Base-by-base conservation (phyloP, 345 rosid species). In the Balakata baccata region DNA sequence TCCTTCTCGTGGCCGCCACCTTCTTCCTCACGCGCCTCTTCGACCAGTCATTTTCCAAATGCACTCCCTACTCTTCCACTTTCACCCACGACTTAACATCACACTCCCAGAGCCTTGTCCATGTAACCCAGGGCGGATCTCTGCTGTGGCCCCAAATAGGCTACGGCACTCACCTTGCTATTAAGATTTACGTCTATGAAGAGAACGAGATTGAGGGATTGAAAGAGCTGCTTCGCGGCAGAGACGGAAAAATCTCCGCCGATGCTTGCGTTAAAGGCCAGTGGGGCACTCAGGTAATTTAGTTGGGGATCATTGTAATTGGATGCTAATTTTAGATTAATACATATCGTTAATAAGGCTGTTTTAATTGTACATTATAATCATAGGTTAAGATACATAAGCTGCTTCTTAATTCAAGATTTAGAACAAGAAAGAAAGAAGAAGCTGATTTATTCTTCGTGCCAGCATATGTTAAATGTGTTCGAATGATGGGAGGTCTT, bases 401-500 rank as follows among this genome's bases (percentile, higher is more conserved):
- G 83, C 63, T 91, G 74, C 79, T 92, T 51, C 53, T 88, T 54
- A 74, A 91, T 76, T 95, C 97, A 17, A 87, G 77, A 66, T 89
- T 78, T 62, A 88, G 93, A n/a, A 90, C 98, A 6, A 85, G 71
- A 60, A 81, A 79, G 73, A 92, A 91, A 81, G 97, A 88, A 38
- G 93, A 92, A 64, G 98, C 98, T 16, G 91, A 95, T 87, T 76
- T 95, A 53, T 95, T 95, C 88, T 95, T 95, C 52, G 99, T 95
- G 71, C 99, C 99, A 25, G 82, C 98, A 14, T 92, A 92, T 83
- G 93, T 72, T 11, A 95, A 91, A 72, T 95, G 99, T 79, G 92
- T 95, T 18, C 85, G 97, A 72, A 87, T 91, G 96, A 76, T 84
- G 86, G 98, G 97, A 66, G 99, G 97, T 56, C 97, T 95, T 68